Base-by-base conservation (phyloP, 2,329 filamentous ascomycete genomes). In the Pseudocercospora ulei region DNA sequence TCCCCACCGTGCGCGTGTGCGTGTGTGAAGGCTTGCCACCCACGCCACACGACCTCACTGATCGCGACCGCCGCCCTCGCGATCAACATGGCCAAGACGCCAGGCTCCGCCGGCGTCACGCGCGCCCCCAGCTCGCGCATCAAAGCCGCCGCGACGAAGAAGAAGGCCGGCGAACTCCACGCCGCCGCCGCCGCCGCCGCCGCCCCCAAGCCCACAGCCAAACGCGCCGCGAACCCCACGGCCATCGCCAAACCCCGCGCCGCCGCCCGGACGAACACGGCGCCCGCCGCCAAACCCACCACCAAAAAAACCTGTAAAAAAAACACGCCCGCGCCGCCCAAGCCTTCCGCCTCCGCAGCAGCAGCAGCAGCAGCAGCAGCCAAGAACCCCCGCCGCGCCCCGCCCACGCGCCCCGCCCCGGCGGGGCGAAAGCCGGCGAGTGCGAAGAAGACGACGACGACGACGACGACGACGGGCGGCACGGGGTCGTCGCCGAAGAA, bases 81-180 rank as follows among this genome's bases (percentile, higher is more conserved):
- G 7, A 3, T 12, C 29, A 33, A 7, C 8, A 33, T 33, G 30
- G 30, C 30, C 5, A 33, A 33, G 18, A 23, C 30, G 18, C 22
- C 22, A 7, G 25, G 6, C 11, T 22, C 20, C 9, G 4, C 30
- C 2, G 30, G 30, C 30, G 20, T 13, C 30, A 2, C 2, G 7
- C 30, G 30, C n/a, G 30, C 7, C 4, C 18, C 7, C 3, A 33
- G 30, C 30, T 7, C n/a, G 13, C 30, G 30, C 7, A 22, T 33
- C 18, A 36, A 27, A 18, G 14, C 8, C 5, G 34, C 34, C 7
- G 34, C 23, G 17, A 12, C 24, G 18, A 31, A 24, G 12, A 34
- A 29, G 8, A 39, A 37, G 11, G 29, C 18, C 14, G 40, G 27
- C 7, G 19, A 45, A 11, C 14, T 29, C 5, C 11, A 22, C n/a